Base-by-base conservation (phyloP, 768 basidiomycete species). In the Lactarius akahatsu region DNA sequence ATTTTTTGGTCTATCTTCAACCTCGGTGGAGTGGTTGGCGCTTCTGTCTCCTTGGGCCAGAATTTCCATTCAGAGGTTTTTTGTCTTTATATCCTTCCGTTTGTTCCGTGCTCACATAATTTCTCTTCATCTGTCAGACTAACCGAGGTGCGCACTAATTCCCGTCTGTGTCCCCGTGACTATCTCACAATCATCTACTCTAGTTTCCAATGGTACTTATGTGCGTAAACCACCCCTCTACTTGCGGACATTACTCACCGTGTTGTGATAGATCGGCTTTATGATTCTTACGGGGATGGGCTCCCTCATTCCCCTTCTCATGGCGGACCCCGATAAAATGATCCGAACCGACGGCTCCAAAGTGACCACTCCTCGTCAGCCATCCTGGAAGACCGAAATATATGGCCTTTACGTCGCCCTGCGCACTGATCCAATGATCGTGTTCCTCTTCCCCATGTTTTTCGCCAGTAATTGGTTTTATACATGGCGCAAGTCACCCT, bases 1-100 rank as follows among this genome's bases (percentile, higher is more conserved):
- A 84, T 91, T 56, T 94, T 93, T 77, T 94, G 92, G 92, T 77
- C 83, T 54, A 89, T 93, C 67, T 94, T 94, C 79, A 92, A 93
- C 71, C 67, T 92, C 26, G 91, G 91, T 34, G 87, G 87, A 56
- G 89, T 94, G 57, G 86, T 94, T 56, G 91, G 92, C 36, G 84
- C 90, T 5, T 79, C 87, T 10, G 89, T 93, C 38, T 86, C 91
- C 16, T 78, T 93, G 43, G 92, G 85, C 0, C 78, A 84, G 70
- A 92, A 92, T 72, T 86, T 85, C 71, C 74, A 88, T 57, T 87
- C 86, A 28, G 78, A 74, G 72, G 89, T 87, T 69, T 20, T 32
- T 30, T 36, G 82, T 77, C 20, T 23, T 61, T 64, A 2, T 56
- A 63, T 62, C 23, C 57, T 23, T 62, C 61, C 32, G 34, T 5